These are phyloP conservation scores for Neonectria hederae DNA, from an alignment of 2,329 filamentous ascomycete species.

Conservation along the genomic window DNA sequence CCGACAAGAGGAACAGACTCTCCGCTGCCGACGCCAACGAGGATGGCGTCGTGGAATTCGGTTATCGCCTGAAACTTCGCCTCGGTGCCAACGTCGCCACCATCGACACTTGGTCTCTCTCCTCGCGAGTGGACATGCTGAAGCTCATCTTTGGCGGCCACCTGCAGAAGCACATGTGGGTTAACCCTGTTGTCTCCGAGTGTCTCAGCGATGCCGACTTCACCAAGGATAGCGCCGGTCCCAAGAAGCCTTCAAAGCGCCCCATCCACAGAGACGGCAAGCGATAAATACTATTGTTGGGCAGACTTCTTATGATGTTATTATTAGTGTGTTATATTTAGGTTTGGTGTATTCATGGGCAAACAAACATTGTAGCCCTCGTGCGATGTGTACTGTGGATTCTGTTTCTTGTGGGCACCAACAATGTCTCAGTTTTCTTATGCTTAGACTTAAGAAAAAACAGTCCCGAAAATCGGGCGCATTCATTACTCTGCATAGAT, in stretches of 20 bases:
- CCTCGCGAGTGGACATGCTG: slow-evolving; percentile 58
- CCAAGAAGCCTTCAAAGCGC: slow-evolving; percentile 7
- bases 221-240: slow-evolving; percentile 14
- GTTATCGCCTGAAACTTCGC: slow-evolving; percentile 62
- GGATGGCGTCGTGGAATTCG: slow-evolving; percentile 59
- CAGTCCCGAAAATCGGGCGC: background rate
- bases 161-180: slow-evolving; percentile 49
- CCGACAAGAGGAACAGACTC: slow-evolving; percentile 54
- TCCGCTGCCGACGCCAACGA: slow-evolving; percentile 53
- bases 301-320: background rate
- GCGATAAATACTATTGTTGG: background rate
- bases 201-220: slow-evolving; percentile 52
- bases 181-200: slow-evolving; percentile 51
- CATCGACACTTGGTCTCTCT: slow-evolving; percentile 63
- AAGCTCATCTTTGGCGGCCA: slow-evolving; percentile 59
- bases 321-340: background rate
- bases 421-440: background rate
- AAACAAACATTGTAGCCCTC: background rate
- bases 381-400: background rate
- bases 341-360: slow-evolving; percentile 1
- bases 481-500: slow-evolving; percentile 16
- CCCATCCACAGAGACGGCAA: slow-evolving; percentile 7
- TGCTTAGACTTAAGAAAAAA: background rate
- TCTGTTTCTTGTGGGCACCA: background rate
- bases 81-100: slow-evolving; percentile 56